phyloP scores from a whole-genome alignment of 495 filamentous ascomycete genomes.

The Podospora tetraspora region DNA sequence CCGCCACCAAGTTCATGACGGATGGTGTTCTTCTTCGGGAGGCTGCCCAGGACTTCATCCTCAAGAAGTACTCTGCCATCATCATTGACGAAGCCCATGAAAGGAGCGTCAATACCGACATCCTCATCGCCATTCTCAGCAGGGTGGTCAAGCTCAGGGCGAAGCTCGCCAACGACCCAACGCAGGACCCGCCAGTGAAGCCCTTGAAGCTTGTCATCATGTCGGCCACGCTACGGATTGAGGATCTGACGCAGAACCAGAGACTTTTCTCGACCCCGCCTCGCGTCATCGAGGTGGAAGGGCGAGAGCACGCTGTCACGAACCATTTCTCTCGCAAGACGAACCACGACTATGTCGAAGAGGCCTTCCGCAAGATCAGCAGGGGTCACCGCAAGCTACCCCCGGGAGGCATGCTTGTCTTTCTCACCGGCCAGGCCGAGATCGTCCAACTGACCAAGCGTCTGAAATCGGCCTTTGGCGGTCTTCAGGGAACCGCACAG shows the following conservation, averaged over 20 bases:
- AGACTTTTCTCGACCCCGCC: conserved; percentile 75
- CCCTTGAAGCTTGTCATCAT: conserved; percentile 95
- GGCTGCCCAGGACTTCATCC: conserved; percentile 79
- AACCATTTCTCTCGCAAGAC: conserved; percentile 83
- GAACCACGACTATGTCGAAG: conserved; percentile 80
- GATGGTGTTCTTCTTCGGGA: conserved; percentile 94
- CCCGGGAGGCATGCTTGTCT: conserved; percentile 88
- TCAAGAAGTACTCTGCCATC: conserved; percentile 90
- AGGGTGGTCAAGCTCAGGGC: conserved; percentile 72
- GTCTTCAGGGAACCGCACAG: conserved; percentile 45
- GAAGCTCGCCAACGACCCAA: conserved; percentile 34
- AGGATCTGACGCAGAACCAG: conserved; percentile 82
- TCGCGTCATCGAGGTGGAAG: conserved; percentile 83
- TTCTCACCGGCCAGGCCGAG: conserved; percentile 90
- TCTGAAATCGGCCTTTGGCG: conserved; percentile 65
- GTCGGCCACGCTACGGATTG: conserved; percentile 88
- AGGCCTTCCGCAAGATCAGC: conserved; percentile 80
- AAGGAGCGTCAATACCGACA: conserved; percentile 94
- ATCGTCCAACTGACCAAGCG: conserved; percentile 73
- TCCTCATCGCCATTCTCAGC: conserved; percentile 92
- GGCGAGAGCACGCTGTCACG: conserved; percentile 87
- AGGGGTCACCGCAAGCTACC: conserved; percentile 88
- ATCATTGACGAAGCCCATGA: conserved; percentile 98
- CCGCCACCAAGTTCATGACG: conserved; percentile 98
- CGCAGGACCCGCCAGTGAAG: conserved; percentile 48